Evolutionary conservation across 495 filamentous ascomycete genomes (phyloP).

Genomic region (Hyaloscypha bicolor): DNA sequence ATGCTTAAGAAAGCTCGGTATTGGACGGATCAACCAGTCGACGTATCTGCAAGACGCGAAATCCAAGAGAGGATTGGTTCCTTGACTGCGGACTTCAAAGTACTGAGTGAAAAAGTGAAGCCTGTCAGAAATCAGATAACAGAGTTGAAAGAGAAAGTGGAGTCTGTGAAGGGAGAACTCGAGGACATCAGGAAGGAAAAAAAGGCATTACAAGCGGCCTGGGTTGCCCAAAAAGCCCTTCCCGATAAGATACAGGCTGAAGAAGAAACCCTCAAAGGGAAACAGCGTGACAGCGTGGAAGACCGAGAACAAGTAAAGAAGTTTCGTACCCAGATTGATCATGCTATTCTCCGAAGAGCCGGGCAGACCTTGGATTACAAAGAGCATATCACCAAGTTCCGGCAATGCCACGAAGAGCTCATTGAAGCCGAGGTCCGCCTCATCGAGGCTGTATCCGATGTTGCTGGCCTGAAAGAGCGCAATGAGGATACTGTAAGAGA

Average conservation of each 20-base stretch:
- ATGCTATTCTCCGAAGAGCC: conserved; percentile 62
- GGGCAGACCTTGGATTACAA: conserved; percentile 60
- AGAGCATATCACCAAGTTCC: conserved; percentile 61
- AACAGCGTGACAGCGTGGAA: conserved; percentile 45
- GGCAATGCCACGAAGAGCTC: conserved; percentile 60
- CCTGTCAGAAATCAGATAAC: conserved; percentile 22
- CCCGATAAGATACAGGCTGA: conserved; percentile 70
- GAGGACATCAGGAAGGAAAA: conserved; percentile 40
- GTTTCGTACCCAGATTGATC: conserved; percentile 54
- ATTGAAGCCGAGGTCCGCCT: conserved; percentile 67
- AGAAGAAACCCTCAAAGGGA: conserved; percentile 49
- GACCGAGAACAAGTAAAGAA: conserved; percentile 44
- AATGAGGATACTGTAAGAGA: conserved; percentile 59
- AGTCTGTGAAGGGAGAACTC: conserved; percentile 30
- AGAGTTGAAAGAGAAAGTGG: not conserved
- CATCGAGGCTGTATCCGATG: conserved; percentile 80
- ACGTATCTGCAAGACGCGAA: conserved; percentile 58
- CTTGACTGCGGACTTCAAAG: conserved; percentile 40
- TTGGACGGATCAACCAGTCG: conserved; percentile 81
- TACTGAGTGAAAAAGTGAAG: conserved; percentile 39
- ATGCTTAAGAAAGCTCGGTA: conserved; percentile 55
- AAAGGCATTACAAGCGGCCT: conserved; percentile 59
- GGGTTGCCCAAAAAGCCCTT: conserved; percentile 62
- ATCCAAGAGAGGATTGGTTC: conserved; percentile 46
- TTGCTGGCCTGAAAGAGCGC: conserved; percentile 61